A percentile compares a stretch with the other conserved stretches of the same genome.
phyloP scores from a whole-genome alignment of 805 yeast species.

The baker's yeast (Saccharomyces cerevisiae) region DNA sequence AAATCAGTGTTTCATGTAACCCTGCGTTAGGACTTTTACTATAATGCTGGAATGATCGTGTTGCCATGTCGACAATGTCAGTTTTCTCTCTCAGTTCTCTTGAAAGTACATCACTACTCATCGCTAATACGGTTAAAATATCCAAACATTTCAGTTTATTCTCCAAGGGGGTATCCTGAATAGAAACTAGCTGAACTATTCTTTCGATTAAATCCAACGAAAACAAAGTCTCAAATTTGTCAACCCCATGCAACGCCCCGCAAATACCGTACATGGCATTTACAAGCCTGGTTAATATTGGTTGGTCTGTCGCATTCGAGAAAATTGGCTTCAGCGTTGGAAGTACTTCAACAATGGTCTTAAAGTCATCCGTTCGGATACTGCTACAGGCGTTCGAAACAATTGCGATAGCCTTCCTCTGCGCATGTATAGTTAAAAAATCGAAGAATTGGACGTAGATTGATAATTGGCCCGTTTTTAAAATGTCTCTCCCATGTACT shows the following conservation, averaged over 20 bases:
- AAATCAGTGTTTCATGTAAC: slow-evolving; percentile 64
- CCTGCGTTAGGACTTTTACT: slow-evolving; percentile 33
- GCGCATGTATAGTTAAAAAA: slow-evolving; percentile 83
- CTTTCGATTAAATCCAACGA: slow-evolving; percentile 29
- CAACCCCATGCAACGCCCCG: slow-evolving; percentile 15
- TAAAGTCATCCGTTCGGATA: slow-evolving; percentile 38
- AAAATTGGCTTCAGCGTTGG: slow-evolving; percentile 44
- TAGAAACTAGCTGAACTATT: slow-evolving; percentile 23
- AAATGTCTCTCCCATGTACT: slow-evolving; percentile 42
- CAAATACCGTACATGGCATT: slow-evolving; percentile 22
- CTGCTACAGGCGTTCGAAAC: slow-evolving; percentile 60
- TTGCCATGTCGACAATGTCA: slow-evolving; percentile 40
- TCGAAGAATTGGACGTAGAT: slow-evolving; percentile 66
- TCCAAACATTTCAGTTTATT: slow-evolving; percentile 29
- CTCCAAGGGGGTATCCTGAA: slow-evolving; percentile 26
- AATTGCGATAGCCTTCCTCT: slow-evolving; percentile 66
- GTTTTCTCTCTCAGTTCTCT: slow-evolving; percentile 40
- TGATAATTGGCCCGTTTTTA: slow-evolving; percentile 50
- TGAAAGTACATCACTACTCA: slow-evolving; percentile 37
- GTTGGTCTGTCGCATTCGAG: slow-evolving; percentile 44
- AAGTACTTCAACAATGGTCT: slow-evolving; percentile 40
- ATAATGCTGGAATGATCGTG: slow-evolving; percentile 43
- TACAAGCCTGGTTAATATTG: slow-evolving; percentile 15
- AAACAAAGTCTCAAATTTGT: slow-evolving; percentile 18
- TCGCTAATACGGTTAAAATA: slow-evolving; percentile 39